phyloP scores from a whole-genome alignment of 345 rosid species.

The Arabis alpina region DNA sequence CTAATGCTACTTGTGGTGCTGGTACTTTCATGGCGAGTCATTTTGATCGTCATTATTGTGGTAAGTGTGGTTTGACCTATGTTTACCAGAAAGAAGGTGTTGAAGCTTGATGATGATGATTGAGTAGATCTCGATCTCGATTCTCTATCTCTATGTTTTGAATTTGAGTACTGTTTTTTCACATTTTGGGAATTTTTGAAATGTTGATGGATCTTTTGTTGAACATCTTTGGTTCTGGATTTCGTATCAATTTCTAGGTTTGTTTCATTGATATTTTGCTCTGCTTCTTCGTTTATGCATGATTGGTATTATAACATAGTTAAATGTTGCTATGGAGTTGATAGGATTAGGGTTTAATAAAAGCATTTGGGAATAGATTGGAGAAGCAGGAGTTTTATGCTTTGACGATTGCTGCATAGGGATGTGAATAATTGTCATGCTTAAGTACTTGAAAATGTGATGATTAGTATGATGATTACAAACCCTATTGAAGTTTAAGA shows the following conservation, averaged over 20 bases:
- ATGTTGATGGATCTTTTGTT: constrained; percentile 26
- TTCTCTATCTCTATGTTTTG: constrained; percentile 2
- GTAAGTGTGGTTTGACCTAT: constrained; percentile 74
- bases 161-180: not conserved
- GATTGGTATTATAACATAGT: not conserved
- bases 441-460: constrained; percentile 57
- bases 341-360: constrained; percentile 18
- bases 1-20: constrained; percentile 65
- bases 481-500: not conserved
- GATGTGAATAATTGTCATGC: constrained; percentile 60
- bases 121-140: not conserved
- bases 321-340: not conserved
- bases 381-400: constrained; percentile 54
- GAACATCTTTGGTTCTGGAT: constrained; percentile 27
- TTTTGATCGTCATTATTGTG: constrained; percentile 74
- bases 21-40: constrained; percentile 78
- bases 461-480: not conserved
- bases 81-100: constrained; percentile 72
- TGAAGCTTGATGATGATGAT: constrained; percentile 26
- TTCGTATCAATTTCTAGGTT: constrained; percentile 11
- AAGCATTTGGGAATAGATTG: constrained; percentile 57
- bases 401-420: constrained; percentile 65
- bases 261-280: constrained; percentile 18
- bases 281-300: not conserved
- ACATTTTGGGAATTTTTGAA: constrained; percentile 4